Percentiles rank a stretch among this genome's conserved stretches.
Conservation (phyloP, 192 early-diverging fungal genomes). For the Backusella luteola region DNA sequence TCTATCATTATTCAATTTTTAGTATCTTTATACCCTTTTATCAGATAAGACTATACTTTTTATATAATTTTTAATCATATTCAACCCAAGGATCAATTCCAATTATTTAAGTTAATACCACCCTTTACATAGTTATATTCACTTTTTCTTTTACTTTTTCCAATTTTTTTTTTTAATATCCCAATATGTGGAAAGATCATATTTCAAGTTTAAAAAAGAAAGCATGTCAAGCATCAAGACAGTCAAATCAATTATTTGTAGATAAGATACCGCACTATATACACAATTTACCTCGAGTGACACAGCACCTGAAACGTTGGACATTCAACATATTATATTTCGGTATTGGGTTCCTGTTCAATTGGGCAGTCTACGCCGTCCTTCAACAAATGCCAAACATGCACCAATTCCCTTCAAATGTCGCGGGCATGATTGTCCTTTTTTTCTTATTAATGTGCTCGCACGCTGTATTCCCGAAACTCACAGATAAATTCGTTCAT, state of each 20-base stretch:
- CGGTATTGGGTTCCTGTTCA: not conserved
- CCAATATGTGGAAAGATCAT: not conserved
- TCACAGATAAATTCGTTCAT: not conserved
- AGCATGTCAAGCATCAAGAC: not conserved
- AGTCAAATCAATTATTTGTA: not conserved
- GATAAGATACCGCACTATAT: not conserved
- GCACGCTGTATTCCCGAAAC: not conserved
- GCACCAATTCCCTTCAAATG: slow-evolving; percentile 9
- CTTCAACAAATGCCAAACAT: slow-evolving; percentile 15
- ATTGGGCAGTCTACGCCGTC: not conserved
- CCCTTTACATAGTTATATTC: not conserved
- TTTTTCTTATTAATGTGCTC: slow-evolving; percentile 1
- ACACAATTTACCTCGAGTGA: not conserved
- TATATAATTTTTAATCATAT: not conserved
- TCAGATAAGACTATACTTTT: not conserved
- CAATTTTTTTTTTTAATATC: no score
- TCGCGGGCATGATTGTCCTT: slow-evolving; percentile 10
- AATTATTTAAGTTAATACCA: not conserved
- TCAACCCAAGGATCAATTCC: not conserved
- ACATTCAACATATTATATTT: not conserved
- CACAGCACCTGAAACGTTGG: not conserved
- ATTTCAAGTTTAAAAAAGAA: not conserved
- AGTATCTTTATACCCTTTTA: not conserved
- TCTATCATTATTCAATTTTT: not conserved
- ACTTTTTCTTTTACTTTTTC: not conserved